Percentiles rank a stretch among this genome's conserved stretches.
Evolutionary conservation across 1,284 basidiomycete species (phyloP).

Genomic region (Puccinia coronata): DNA sequence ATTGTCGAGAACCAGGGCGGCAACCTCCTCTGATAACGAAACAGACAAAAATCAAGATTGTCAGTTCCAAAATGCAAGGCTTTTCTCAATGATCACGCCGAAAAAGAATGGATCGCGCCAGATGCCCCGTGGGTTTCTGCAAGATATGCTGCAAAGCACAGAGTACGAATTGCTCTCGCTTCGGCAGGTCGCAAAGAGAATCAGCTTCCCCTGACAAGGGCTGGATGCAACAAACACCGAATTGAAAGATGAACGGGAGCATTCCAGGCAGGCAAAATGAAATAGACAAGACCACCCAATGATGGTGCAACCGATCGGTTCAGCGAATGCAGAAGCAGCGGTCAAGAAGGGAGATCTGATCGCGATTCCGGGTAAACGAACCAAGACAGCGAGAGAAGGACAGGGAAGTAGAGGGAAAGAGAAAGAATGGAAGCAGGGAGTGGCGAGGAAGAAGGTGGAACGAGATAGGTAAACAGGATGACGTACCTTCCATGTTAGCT

Average conservation of each 20-base stretch:
- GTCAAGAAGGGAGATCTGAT: background rate
- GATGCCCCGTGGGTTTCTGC: background rate
- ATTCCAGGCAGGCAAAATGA: background rate
- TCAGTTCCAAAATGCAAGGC: constrained; percentile 3
- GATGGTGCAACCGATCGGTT: background rate
- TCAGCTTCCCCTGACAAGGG: background rate
- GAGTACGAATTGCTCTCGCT: background rate
- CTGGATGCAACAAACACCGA: background rate
- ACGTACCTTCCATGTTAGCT: constrained; percentile 43
- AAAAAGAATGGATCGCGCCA: background rate
- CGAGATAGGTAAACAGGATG: background rate
- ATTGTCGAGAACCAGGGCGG: constrained; percentile 59
- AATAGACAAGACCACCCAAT: background rate
- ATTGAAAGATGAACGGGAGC: background rate
- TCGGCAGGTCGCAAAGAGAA: background rate
- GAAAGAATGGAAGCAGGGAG: background rate
- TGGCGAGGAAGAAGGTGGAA: background rate
- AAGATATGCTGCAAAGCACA: background rate
- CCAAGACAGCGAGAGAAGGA: background rate
- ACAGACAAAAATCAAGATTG: constrained; percentile 3
- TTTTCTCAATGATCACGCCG: background rate
- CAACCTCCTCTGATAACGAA: constrained; percentile 56
- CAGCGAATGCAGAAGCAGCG: background rate
- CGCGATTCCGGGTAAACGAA: background rate
- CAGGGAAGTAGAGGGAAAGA: background rate